Conservation (phyloP, 2,329 filamentous ascomycete species). For the Colletotrichum sp. region DNA sequence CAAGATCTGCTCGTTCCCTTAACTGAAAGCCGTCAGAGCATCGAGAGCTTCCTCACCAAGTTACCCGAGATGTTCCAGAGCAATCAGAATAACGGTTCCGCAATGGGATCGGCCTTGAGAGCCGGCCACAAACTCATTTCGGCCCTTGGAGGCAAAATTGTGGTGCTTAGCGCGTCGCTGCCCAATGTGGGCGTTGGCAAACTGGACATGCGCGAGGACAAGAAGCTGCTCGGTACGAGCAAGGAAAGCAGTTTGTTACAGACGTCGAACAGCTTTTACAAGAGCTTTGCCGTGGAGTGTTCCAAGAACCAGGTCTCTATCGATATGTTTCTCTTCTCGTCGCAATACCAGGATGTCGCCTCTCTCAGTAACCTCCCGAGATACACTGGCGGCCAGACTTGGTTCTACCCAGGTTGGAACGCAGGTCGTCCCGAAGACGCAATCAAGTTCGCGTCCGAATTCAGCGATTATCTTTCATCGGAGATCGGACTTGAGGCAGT, state of each 20-base stretch:
- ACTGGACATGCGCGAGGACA: slow-evolving; percentile 93
- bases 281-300: slow-evolving; percentile 98
- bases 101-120: slow-evolving; percentile 91
- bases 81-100: slow-evolving; percentile 87
- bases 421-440: slow-evolving; percentile 92
- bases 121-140: slow-evolving; percentile 97
- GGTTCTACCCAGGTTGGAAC: slow-evolving; percentile 98
- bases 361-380: slow-evolving; percentile 93
- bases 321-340: slow-evolving; percentile 97
- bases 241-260: slow-evolving; percentile 90
- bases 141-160: slow-evolving; percentile 92
- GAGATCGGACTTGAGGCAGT: slow-evolving; percentile 97
- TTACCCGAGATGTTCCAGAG: slow-evolving; percentile 97
- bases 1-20: slow-evolving; percentile 90
- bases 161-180: slow-evolving; percentile 86
- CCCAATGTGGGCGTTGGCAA: slow-evolving; percentile 91
- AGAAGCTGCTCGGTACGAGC: slow-evolving; percentile 91
- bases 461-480: slow-evolving; percentile 94
- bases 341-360: slow-evolving; percentile 96
- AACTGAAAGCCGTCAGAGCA: slow-evolving; percentile 85
- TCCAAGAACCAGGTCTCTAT: slow-evolving; percentile 99
- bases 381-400: slow-evolving; percentile 97
- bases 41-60: slow-evolving; percentile 89
- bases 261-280: slow-evolving; percentile 96
- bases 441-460: slow-evolving; percentile 96